Evolutionary conservation across 306 rosid species (phyloP), one percentile per base, ranked within the genome.

Genomic region (Quercus agrifolia): DNA sequence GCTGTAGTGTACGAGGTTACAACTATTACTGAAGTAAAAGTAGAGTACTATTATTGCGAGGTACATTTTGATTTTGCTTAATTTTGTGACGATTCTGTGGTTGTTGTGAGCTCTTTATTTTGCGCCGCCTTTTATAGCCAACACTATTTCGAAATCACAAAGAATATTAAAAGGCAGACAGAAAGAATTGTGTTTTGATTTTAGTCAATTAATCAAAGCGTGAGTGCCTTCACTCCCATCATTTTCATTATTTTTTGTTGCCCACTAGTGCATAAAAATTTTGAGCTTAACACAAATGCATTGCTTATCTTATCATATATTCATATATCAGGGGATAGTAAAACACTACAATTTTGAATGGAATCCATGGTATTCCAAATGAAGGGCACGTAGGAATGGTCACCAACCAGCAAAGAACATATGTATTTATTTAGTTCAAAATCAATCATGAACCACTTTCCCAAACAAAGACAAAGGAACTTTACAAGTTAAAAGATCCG

Each of bases 31-130:
- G 21, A 81, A 74, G 71, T 74, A 79, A 35, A 5, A 75, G 63
- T 73, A 77, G 54, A 83, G 82, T 70, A 68, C 25, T 71, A 71
- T 25, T 71, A 71, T 73, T 4, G 83, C 76, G 19, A 63, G 64
- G 30, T 76, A 67, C 30, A 59, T 76, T 80, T 81, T 81, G 90
- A 90, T 90, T 44, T 49, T 71, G 55, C 33, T 31, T 4, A 15
- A 71, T 70, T 54, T 13, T 52, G 30, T 68, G 30, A 20, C 19
- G 46, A 41, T 35, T 70, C 20, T 23, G 30, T 59, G 33, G 4
- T 8, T 59, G 1, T 3, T 59, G 31, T 5, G 31, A 59, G 33
- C n/a, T 17, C n/a, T 63, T 63, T 5, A 33, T 33, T 33, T 63
- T 0, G 70, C 70, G 17, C 41, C 20, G n/a, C 70, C 41, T 63